These are phyloP conservation scores for Rhizomucor miehei DNA, from an alignment of 371 early-diverging fungal species.

Conservation along the genomic window DNA sequence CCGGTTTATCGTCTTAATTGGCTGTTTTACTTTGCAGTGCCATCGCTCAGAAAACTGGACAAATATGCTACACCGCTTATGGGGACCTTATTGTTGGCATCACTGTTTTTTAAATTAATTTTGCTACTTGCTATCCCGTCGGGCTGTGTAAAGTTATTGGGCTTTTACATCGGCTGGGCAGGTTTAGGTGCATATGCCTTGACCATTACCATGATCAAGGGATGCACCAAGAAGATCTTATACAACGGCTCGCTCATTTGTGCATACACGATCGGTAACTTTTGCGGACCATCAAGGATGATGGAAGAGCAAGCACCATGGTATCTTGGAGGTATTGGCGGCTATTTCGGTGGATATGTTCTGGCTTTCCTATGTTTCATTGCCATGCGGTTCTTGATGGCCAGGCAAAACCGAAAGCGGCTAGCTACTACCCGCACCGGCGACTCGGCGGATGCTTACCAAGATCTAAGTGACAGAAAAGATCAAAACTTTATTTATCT, in stretches of 20 bases:
- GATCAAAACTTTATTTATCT: constrained; percentile 28
- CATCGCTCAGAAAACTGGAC: constrained; percentile 5
- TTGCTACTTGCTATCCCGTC: constrained; percentile 25
- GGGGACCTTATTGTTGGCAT: constrained; percentile 11
- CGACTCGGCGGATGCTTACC: constrained; percentile 8
- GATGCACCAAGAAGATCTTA: constrained; percentile 19
- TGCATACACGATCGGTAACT: constrained; percentile 13
- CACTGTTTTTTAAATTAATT: constrained; percentile 20
- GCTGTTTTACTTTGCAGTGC: constrained; percentile 7
- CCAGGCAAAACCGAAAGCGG: constrained; percentile 12
- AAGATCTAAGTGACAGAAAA: constrained; percentile 25
- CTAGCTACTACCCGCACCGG: constrained; percentile 4
- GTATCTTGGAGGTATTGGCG: constrained; percentile 16
- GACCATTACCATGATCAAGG: constrained; percentile 15
- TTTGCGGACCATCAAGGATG: constrained; percentile 16
- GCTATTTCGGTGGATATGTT: constrained; percentile 6
- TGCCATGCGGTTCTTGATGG: constrained; percentile 17
- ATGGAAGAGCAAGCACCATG: constrained; percentile 10
- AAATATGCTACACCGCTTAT: constrained; percentile 6
- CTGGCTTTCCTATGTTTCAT: constrained; percentile 6
- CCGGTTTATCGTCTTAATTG: constrained; percentile 9
- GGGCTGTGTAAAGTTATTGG: constrained; percentile 19
- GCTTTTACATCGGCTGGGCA: constrained; percentile 24
- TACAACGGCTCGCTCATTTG: constrained; percentile 22
- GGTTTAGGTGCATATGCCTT: constrained; percentile 22